Base-by-base conservation (phyloP, 129 eudicot genomes). In the Pittosporum tobira region DNA sequence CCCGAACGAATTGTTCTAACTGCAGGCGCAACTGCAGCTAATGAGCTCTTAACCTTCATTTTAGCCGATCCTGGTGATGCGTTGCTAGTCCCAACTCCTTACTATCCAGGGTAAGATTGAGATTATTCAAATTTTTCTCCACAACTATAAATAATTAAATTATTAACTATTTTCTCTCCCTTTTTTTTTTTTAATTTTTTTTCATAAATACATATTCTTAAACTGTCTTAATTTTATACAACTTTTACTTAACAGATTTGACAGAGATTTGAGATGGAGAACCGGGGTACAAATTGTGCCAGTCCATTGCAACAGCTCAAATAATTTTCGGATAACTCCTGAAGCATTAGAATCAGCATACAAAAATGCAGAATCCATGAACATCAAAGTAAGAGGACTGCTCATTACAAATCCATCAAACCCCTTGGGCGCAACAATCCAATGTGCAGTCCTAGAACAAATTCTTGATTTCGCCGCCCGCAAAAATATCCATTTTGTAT, bases 11-110 rank as follows among this genome's bases (percentile, higher is more conserved):
- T 88, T n/a, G 96, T 88, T 31, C 71, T 88, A 43, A 88, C 96
- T 1, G 96, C 96, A 0, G 96, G 96, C 4, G 96, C 96, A 40
- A 88, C 96, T 28, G 96, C 96, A 0, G 96, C 96, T 36, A 88
- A 88, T 24, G 96, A 88, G 59, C 87, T 88, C 1, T 57, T 88
- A 42, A 88, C 96, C 26, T 88, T 88, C 84, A 88, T 88, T 72
- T 53, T 88, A 36, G 96, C 96, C 16, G 71, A 88, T 65, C 90
- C 96, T 1, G 96, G 96, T 0, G 94, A 88, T 54, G 96, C 94
- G 51, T 75, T 88, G 81, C 65, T 88, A 22, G 77, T 88, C 48
- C 96, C 96, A 13, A 88, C 94, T 48, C 96, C 96, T 38, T 88
- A 88, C 54, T 88, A 88, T 75, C 96, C 96, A 61, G 96, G 96